These are phyloP conservation scores for Cocos nucifera DNA, from an alignment of 176 grass and related monocot genomes.

Conservation along the genomic window DNA sequence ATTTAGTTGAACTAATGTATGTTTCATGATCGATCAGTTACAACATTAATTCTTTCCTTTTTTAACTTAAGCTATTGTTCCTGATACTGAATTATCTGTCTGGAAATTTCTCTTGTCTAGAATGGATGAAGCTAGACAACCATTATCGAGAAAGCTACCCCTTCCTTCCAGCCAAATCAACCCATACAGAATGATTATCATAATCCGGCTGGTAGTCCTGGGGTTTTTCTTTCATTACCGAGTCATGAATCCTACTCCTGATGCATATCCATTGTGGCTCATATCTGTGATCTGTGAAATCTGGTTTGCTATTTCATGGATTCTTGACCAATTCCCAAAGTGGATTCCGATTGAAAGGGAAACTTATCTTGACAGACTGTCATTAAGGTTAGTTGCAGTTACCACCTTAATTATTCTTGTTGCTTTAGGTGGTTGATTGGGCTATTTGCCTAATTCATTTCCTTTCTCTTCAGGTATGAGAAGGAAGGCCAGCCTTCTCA, in stretches of 20 bases:
- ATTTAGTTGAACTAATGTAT: no score
- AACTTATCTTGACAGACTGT: slow-evolving; percentile 84
- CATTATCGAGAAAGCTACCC: slow-evolving; percentile 79
- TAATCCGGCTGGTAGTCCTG: slow-evolving; percentile 81
- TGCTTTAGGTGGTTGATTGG: background rate
- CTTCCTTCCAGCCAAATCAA: slow-evolving; percentile 85
- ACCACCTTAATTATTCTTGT: background rate
- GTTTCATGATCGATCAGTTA: no score
- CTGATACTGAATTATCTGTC: no score
- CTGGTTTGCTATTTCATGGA: slow-evolving; percentile 94
- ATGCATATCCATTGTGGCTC: slow-evolving; percentile 89
- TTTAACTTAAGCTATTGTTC: no score
- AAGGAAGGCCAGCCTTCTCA: slow-evolving; percentile 70
- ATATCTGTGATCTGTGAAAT: slow-evolving; percentile 95
- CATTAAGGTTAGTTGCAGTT: slow-evolving; percentile 58
- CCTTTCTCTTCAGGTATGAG: slow-evolving; percentile 56
- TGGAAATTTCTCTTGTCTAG: slow-evolving; percentile 16
- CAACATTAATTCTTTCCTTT: no score
- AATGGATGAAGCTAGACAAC: slow-evolving; percentile 95
- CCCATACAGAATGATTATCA: slow-evolving; percentile 86
- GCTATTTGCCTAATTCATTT: background rate
- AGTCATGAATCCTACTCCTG: slow-evolving; percentile 53
- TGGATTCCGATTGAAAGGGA: slow-evolving; percentile 91
- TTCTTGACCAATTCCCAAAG: slow-evolving; percentile 97
- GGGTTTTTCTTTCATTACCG: slow-evolving; percentile 96